Base-by-base conservation (phyloP, 345 rosid genomes). In the Gossypium raimondii region DNA sequence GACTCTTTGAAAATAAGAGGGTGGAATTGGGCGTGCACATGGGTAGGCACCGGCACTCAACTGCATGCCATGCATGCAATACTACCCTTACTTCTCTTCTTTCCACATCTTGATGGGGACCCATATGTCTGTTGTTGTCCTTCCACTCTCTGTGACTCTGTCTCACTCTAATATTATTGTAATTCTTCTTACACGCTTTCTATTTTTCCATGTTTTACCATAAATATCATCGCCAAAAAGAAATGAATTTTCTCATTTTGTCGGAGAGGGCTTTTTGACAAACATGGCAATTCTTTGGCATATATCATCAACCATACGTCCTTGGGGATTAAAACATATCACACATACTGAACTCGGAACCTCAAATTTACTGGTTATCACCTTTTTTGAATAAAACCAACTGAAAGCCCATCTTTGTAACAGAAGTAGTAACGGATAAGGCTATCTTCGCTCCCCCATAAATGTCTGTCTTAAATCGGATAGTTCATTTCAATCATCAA, bases 11-110 rank as follows among this genome's bases (percentile, higher is more conserved):
- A 34, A 34, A 34, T 5, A 34, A 34, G 41, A 34, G 41, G 41
- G 41, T 34, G 41, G 41, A 34, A 5, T 34, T 34, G 41, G 41
- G 85, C 84, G 72, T 79, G 86, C 93, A 90, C 89, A 88, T 87
- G 94, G 90, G 74, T 78, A 85, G 79, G 78, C 85, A 86, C 80
- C 87, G 80, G 64, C 76, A 88, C 87, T 90, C 87, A 56, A 90
- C 86, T 85, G 84, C 76, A 67, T 38, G 13, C 78, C 85, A 75
- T 82, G 72, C 81, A 12, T 79, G 80, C 83, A 75, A 34, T 34
- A 34, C 41, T 5, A 53, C 78, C 78, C 66, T 73, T 70, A 79
- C 74, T 74, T 85, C 87, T 78, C 79, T 52, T 61, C 81, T 76
- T 87, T 84, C 84, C 64, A 74, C 80, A 80, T 79, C 77, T 53